Percentiles rank a stretch among this genome's conserved stretches.
Evolutionary conservation across 2,329 filamentous ascomycete genomes (phyloP).

Genomic region (Phialophora tarda): DNA sequence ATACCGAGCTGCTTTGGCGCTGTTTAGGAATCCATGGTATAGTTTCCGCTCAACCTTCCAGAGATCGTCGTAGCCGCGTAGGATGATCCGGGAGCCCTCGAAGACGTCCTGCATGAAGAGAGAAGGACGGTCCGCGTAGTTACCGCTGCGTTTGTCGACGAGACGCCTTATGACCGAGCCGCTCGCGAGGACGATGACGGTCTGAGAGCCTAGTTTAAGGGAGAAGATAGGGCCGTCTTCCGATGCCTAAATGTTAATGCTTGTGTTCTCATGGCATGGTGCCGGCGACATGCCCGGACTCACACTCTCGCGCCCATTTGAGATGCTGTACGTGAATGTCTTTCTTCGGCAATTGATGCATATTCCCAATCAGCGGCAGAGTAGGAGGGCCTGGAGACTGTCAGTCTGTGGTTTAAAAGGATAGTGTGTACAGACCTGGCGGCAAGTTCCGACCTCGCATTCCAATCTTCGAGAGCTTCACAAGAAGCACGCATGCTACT

Average conservation of each 20-base stretch:
- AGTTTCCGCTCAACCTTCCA: conserved; percentile 36
- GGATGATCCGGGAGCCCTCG: conserved; percentile 20
- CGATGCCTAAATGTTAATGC: conserved; percentile 48
- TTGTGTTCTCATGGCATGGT: neutral
- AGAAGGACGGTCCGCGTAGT: conserved; percentile 54
- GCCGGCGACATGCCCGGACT: conserved; percentile 34
- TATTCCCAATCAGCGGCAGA: conserved; percentile 56
- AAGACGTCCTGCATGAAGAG: conserved; percentile 51
- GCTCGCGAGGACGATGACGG: conserved; percentile 56
- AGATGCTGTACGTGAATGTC: conserved; percentile 55
- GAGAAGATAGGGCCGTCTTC: conserved; percentile 52
- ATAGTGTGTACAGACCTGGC: neutral
- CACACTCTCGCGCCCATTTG: conserved; percentile 60
- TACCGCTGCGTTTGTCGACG: conserved; percentile 55
- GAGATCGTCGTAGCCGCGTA: conserved; percentile 31
- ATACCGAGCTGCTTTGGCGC: conserved; percentile 32
- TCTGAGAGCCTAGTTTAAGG: conserved; percentile 56
- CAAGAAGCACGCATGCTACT: conserved; percentile 1
- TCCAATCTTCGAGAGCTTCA: conserved; percentile 1
- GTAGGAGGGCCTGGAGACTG: conserved; percentile 46
- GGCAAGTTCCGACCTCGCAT: conserved; percentile 2
- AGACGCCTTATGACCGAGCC: conserved; percentile 57
- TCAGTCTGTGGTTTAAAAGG: neutral
- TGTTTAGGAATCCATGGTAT: conserved; percentile 36
- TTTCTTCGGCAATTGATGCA: conserved; percentile 52